Conservation (phyloP, 164 flowering plant genomes). For the Litsea cubeba region DNA sequence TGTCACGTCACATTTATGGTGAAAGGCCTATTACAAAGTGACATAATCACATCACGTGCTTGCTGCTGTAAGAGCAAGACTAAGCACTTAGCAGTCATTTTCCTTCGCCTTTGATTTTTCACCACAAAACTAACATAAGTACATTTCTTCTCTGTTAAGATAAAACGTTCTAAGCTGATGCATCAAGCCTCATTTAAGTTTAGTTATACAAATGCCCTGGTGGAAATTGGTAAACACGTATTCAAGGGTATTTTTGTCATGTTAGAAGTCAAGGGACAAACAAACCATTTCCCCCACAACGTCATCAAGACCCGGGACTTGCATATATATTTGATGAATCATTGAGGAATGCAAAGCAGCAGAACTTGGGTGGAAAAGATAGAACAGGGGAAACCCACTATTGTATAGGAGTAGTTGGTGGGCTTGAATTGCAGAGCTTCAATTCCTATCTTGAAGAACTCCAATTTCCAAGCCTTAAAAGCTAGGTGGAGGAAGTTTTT, state of each 20-base stretch:
- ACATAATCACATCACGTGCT: no score
- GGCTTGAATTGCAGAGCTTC: neutral
- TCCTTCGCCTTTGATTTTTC: neutral
- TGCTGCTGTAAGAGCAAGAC: neutral
- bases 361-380: neutral
- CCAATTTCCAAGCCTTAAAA: neutral
- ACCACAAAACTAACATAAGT: neutral
- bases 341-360: neutral
- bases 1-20: no score
- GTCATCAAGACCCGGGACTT: neutral
- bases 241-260: neutral
- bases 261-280: neutral
- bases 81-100: neutral
- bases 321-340: neutral
- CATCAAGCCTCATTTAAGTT: no score
- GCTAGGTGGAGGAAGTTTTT: neutral
- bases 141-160: neutral
- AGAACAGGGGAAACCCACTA: neutral
- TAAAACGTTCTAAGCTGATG: neutral
- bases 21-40: no score
- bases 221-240: neutral
- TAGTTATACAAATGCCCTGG: neutral
- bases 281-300: neutral
- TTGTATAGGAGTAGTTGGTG: neutral
- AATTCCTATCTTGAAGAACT: neutral